Conservation (phyloP, 306 rosid genomes). For the Prunus mume region DNA sequence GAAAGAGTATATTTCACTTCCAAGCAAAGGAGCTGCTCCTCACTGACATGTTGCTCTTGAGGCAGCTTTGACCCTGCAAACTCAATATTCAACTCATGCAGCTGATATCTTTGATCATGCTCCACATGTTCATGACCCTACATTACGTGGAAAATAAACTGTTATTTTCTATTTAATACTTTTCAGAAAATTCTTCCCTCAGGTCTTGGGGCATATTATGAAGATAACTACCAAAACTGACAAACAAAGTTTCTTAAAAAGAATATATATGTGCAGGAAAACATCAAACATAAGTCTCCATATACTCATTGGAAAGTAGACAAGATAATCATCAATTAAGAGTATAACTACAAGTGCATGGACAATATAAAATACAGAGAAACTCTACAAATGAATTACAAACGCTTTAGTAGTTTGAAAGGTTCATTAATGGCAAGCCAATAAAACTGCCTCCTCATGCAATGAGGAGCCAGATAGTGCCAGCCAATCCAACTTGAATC, state of each 20-base stretch:
- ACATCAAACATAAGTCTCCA: constrained; percentile 1
- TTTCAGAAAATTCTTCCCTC: background rate
- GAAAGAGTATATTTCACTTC: background rate
- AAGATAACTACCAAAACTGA: background rate
- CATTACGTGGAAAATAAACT: constrained; percentile 13
- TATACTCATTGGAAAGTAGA: constrained; percentile 1
- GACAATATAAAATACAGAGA: constrained; percentile 5
- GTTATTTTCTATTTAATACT: background rate
- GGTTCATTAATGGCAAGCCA: background rate
- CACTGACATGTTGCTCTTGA: background rate
- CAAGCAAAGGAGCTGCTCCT: constrained; percentile 1
- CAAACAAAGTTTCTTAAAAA: background rate
- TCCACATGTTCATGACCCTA: constrained; percentile 27
- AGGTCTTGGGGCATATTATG: background rate
- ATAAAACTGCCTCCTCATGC: constrained; percentile 17
- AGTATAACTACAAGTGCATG: background rate
- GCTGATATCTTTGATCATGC: constrained; percentile 19
- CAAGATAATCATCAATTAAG: background rate
- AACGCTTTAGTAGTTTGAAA: constrained; percentile 4
- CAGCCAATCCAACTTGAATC: background rate
- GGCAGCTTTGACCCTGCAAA: constrained; percentile 23
- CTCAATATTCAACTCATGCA: constrained; percentile 9
- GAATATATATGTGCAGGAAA: background rate
- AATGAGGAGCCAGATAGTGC: constrained; percentile 14
- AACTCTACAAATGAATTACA: background rate